Percentiles rank a stretch among this genome's conserved stretches.
Evolutionary conservation across 371 early-diverging fungal species (phyloP).

Genomic region (Gilbertella persicaria): DNA sequence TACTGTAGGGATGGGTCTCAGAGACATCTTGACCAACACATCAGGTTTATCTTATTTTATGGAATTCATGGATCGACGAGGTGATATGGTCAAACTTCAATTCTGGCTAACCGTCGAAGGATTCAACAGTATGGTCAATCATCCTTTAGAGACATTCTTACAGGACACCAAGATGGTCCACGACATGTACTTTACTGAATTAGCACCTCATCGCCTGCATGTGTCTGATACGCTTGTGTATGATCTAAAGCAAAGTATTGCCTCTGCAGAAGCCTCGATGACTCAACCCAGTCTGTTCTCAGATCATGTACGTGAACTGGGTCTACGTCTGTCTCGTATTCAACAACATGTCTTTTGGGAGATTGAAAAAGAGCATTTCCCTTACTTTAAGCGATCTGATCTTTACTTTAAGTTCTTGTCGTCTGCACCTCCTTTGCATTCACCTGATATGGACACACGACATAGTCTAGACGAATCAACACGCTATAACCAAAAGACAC

Average conservation of each 20-base stretch:
- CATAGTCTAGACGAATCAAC: constrained; percentile 41
- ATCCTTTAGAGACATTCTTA: constrained; percentile 45
- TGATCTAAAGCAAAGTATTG: constrained; percentile 30
- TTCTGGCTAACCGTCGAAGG: constrained; percentile 81
- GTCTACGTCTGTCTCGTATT: constrained; percentile 31
- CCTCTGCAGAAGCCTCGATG: constrained; percentile 15
- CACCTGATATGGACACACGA: constrained; percentile 16
- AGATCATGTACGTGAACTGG: constrained; percentile 19
- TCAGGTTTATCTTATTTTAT: constrained; percentile 75
- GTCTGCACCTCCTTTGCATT: constrained; percentile 34
- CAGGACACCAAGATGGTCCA: constrained; percentile 67
- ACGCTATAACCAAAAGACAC: constrained; percentile 5
- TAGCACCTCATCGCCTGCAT: constrained; percentile 50
- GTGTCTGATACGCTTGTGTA: constrained; percentile 28
- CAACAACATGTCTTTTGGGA: constrained; percentile 64
- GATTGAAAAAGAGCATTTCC: constrained; percentile 65
- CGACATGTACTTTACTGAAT: constrained; percentile 68
- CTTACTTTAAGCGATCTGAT: constrained; percentile 64
- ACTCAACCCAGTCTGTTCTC: constrained; percentile 7
- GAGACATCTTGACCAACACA: constrained; percentile 66
- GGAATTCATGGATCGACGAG: constrained; percentile 80
- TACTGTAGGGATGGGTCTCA: constrained; percentile 28
- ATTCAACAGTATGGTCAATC: constrained; percentile 43
- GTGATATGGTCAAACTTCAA: constrained; percentile 66
- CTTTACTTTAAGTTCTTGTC: constrained; percentile 68